Percentiles rank a stretch among this genome's conserved stretches.
phyloP scores from a whole-genome alignment of 2,329 filamentous ascomycete genomes.

The Venturia carpophila region DNA sequence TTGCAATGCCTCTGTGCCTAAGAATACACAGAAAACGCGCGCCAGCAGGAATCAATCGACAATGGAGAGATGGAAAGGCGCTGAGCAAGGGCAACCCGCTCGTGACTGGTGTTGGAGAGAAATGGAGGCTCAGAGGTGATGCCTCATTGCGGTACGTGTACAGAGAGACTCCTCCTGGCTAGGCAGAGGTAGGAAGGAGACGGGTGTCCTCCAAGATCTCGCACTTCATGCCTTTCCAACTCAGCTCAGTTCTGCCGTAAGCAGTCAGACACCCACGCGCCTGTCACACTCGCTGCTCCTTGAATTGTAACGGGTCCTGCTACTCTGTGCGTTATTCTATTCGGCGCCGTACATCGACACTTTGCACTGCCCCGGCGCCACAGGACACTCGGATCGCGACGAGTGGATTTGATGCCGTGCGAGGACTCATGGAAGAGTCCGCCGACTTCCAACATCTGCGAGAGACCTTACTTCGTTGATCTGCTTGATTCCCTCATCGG shows the following conservation, averaged over 20 bases:
- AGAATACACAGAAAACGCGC: constrained; percentile 8
- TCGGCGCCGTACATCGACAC: neutral
- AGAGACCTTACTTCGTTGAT: neutral
- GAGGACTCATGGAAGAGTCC: neutral
- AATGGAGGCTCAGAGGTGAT: neutral
- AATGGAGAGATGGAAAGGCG: neutral
- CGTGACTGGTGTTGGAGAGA: neutral
- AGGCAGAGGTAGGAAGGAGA: neutral
- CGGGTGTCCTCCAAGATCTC: neutral
- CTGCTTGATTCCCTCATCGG: neutral
- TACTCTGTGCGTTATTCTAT: neutral
- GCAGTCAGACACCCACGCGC: neutral
- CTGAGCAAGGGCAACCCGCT: neutral
- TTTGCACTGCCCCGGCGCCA: constrained; percentile 10
- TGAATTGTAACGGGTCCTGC: neutral
- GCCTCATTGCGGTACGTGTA: neutral
- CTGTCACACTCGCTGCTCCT: neutral
- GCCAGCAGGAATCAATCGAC: neutral
- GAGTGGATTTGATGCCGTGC: neutral
- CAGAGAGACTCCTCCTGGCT: neutral
- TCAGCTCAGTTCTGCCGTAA: neutral
- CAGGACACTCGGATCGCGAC: neutral
- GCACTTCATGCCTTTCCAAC: neutral
- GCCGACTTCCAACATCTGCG: neutral
- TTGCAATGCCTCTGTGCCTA: constrained; percentile 2